Percentiles rank a stretch among this genome's conserved stretches.
Conservation (phyloP, 202 grass and related monocot genomes). For the Zizania palustris region DNA sequence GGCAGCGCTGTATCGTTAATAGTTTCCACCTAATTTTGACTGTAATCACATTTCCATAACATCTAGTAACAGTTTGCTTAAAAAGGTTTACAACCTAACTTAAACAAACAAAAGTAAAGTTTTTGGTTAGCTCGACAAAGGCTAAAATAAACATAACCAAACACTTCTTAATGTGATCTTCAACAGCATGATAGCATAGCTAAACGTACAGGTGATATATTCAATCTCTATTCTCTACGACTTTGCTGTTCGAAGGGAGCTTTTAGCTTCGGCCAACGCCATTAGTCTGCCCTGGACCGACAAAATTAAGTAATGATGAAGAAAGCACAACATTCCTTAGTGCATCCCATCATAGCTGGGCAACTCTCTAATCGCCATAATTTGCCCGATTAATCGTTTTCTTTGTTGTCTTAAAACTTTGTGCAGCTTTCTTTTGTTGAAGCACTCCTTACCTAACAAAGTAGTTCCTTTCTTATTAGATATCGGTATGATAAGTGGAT, state of each 20-base stretch:
- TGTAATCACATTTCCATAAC: too few relatives aligned
- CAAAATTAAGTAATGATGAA: constrained; percentile 36
- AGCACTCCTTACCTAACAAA: not conserved
- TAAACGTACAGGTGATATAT: not conserved
- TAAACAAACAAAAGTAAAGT: too few relatives aligned
- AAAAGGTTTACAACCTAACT: too few relatives aligned
- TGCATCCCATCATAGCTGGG: constrained; percentile 35
- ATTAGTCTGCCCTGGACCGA: constrained; percentile 28
- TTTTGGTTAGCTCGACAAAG: too few relatives aligned
- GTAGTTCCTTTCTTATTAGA: not conserved
- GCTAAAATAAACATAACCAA: too few relatives aligned
- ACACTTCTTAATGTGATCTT: constrained; percentile 10
- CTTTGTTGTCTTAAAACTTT: not conserved
- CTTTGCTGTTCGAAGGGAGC: constrained; percentile 5
- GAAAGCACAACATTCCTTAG: constrained; percentile 9
- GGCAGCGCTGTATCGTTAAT: too few relatives aligned
- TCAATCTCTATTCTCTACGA: constrained; percentile 12
- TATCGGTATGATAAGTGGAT: not conserved
- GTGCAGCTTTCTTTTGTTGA: not conserved
- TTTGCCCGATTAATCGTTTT: not conserved
- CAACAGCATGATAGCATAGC: not conserved
- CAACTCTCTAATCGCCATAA: not conserved
- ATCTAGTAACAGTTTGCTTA: too few relatives aligned
- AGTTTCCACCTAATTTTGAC: too few relatives aligned
- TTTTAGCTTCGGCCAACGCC: constrained; percentile 23